These are phyloP conservation scores for Ogataea corticis DNA, from an alignment of 805 yeast species.

Conservation along the genomic window DNA sequence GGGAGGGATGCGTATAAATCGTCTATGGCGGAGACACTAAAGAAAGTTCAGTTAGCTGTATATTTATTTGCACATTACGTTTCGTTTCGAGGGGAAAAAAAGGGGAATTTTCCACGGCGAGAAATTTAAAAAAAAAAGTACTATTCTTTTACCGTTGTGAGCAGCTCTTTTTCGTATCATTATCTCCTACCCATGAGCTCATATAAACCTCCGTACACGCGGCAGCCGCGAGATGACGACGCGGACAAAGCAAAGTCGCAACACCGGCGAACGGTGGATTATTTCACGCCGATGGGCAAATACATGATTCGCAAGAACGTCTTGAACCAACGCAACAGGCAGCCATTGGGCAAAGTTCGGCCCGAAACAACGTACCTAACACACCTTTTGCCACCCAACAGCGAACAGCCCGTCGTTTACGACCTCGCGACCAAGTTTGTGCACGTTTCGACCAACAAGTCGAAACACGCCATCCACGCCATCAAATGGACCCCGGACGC, in stretches of 20 bases:
- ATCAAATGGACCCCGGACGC: constrained; percentile 98
- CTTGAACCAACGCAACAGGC: constrained; percentile 37
- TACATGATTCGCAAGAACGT: constrained; percentile 53
- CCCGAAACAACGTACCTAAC: constrained; percentile 70
- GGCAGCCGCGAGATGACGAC: constrained; percentile 18
- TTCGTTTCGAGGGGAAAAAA: not conserved
- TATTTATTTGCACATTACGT: too few species aligned
- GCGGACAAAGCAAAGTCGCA: constrained; percentile 18
- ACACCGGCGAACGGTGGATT: constrained; percentile 73
- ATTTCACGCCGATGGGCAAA: constrained; percentile 71
- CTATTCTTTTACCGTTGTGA: too few species aligned
- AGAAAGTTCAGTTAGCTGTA: too few species aligned
- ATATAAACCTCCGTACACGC: constrained; percentile 11
- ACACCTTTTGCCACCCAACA: constrained; percentile 64
- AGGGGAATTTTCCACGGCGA: not conserved
- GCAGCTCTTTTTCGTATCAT: not conserved
- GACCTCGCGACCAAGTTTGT: constrained; percentile 81
- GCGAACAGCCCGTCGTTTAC: constrained; percentile 47
- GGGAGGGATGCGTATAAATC: too few species aligned
- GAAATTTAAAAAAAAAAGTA: not conserved
- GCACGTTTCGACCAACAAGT: constrained; percentile 87
- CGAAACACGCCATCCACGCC: constrained; percentile 85
- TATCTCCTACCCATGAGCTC: not conserved
- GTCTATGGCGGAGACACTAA: not conserved
- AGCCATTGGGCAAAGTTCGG: constrained; percentile 52